Evolutionary conservation across 1,139 yeast species (phyloP), one percentile per base, ranked within the genome.

Genomic region (Kodamaea fungicola): DNA sequence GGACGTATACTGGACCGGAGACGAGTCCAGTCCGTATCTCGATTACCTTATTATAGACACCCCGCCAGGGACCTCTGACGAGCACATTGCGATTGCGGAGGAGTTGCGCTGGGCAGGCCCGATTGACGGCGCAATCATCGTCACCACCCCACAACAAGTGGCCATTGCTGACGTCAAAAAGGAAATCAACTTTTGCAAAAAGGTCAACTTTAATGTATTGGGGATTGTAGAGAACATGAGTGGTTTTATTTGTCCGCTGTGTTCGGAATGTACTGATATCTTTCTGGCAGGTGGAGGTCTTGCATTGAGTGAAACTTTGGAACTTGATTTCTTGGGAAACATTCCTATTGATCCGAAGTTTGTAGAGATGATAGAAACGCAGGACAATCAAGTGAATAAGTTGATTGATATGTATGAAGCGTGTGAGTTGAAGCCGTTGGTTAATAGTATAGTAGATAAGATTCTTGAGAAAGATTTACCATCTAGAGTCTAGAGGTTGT

Each of bases 21-120:
- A 89, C 1, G 74, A 73, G 12, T 55, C 68, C 33, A 70, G 64
- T 22, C 51, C 50, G 6, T 66, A 68, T 2, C 57, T 83, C 33
- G 97, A 90, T 58, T 94, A 87, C 55, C 63, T 94, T 40, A 65
- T 94, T 31, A 90, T 94, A 7, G 99, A 94, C 55, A 92, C 99
- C 0, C 99, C 99, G 0, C 99, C 99, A 0, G 99, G 99, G 0
- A 92, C 99, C 0, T 84, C 96, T 0, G 99, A 94, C 59, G 99
- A 94, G 59, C 99, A 94, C 60, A 92, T 94, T 31, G 90, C 97
- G 3, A 83, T 94, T 23, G 97, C 97, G 2, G 97, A 94, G 57
- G 95, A 88, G 56, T 70, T 92, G 35, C 64, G 86, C 41, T 76
- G 67, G 54, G 74, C 75, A 3, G 58, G 58, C 30, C 74, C 74